Evolutionary conservation across 108 stramenopile genomes (phyloP).

Genomic region (Mediolabrus comicus): DNA sequence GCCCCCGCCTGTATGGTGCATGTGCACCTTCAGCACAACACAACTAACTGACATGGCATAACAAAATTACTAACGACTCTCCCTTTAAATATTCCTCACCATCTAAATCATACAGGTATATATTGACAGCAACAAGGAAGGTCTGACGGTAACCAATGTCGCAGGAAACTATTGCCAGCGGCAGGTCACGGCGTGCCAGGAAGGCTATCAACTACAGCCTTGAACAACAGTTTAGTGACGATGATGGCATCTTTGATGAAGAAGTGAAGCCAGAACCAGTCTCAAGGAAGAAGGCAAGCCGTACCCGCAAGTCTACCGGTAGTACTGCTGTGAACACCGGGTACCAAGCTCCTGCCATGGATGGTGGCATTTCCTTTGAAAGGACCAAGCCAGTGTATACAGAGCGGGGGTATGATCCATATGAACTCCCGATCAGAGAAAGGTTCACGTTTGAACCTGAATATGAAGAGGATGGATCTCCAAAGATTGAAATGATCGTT

Average conservation of each 20-base stretch:
- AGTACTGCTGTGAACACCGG: not conserved
- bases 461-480: constrained; percentile 90
- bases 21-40: too few relatives aligned
- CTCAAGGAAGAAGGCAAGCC: constrained; percentile 7
- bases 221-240: constrained; percentile 85
- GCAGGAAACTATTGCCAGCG: not conserved
- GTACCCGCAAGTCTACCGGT: constrained; percentile 26
- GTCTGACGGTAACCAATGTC: not conserved
- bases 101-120: not conserved
- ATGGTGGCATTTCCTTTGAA: constrained; percentile 13
- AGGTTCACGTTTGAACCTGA: constrained; percentile 91
- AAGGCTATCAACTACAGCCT: constrained; percentile 70
- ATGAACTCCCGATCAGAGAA: constrained; percentile 73
- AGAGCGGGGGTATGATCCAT: constrained; percentile 83
- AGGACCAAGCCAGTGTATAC: constrained; percentile 54
- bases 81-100: not conserved
- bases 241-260: constrained; percentile 74
- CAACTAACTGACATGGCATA: too few relatives aligned
- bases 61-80: not conserved
- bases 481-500: constrained; percentile 89
- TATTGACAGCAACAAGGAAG: not conserved
- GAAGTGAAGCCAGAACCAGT: constrained; percentile 30
- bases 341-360: not conserved
- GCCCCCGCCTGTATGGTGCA: too few relatives aligned
- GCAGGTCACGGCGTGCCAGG: constrained; percentile 41